Conservation (phyloP, 225 moss, liverwort and hornwort genomes). For the Anthoceros angustus region DNA sequence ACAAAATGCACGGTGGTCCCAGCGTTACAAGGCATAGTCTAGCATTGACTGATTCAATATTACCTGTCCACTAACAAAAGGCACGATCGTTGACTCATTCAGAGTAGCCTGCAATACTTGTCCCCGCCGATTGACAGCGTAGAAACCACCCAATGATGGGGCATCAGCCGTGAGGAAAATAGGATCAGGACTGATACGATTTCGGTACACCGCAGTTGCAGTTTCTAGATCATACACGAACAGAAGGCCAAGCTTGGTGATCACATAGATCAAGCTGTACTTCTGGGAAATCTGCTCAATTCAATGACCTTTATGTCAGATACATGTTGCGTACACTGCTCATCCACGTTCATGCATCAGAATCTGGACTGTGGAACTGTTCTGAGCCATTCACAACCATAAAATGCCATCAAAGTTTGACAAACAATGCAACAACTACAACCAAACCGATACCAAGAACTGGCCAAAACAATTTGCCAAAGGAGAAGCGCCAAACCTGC, state of each 20-base stretch:
- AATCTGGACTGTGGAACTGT: too few species aligned
- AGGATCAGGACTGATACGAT: conserved; percentile 96
- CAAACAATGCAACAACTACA: background rate
- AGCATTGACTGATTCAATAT: background rate
- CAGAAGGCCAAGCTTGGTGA: conserved; percentile 93
- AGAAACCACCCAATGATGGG: conserved; percentile 80
- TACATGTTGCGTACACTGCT: too few species aligned
- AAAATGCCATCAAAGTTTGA: background rate
- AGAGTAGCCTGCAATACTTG: conserved; percentile 93
- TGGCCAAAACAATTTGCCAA: background rate
- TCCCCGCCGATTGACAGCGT: conserved; percentile 92
- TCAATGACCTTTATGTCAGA: background rate
- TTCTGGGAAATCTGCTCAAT: conserved; percentile 74
- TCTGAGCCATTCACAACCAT: too few species aligned
- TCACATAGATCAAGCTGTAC: conserved; percentile 80
- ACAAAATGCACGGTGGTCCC: background rate
- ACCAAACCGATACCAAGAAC: background rate
- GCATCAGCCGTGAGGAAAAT: conserved; percentile 97
- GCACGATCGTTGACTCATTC: conserved; percentile 87
- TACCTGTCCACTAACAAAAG: conserved; percentile 97
- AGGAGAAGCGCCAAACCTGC: conserved; percentile 39
- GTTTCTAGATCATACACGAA: conserved; percentile 98
- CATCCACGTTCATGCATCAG: too few species aligned
- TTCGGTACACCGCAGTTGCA: conserved; percentile 96
- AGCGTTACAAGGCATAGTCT: too few species aligned